phyloP scores from a whole-genome alignment of 2,329 filamentous ascomycete species.

The Huntiella omanensis region DNA sequence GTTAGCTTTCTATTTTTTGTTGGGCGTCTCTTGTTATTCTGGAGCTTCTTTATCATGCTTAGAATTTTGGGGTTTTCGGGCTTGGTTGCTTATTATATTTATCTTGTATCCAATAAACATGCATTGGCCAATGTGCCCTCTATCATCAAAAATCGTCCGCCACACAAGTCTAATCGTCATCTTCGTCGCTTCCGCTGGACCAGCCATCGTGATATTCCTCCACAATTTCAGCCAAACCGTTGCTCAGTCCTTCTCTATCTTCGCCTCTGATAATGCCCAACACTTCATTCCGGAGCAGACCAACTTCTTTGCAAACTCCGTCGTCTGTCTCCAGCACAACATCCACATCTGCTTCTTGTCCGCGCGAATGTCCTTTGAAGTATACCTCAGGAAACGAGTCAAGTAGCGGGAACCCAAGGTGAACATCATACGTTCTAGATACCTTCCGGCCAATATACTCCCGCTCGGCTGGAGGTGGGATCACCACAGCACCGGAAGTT shows the following conservation, averaged over 20 bases:
- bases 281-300: slow-evolving; percentile 44
- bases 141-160: not conserved
- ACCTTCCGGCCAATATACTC: slow-evolving; percentile 6
- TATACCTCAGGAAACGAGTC: slow-evolving; percentile 74
- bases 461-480: not conserved
- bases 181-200: slow-evolving; percentile 56
- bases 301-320: slow-evolving; percentile 49
- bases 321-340: slow-evolving; percentile 57
- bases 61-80: no score
- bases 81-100: not conserved
- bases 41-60: no score
- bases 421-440: slow-evolving; percentile 24
- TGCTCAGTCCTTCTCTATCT: slow-evolving; percentile 67
- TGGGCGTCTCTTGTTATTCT: no score
- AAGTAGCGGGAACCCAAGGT: slow-evolving; percentile 53
- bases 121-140: not conserved
- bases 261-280: slow-evolving; percentile 47
- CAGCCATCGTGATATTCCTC: slow-evolving; percentile 83
- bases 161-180: slow-evolving; percentile 31
- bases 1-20: no score
- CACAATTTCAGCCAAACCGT: slow-evolving; percentile 62
- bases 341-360: slow-evolving; percentile 24
- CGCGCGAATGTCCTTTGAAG: slow-evolving; percentile 16
- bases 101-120: not conserved
- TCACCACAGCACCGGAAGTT: not conserved